Evolutionary conservation across 108 stramenopile species (phyloP).

Genomic region (Schizochytrium sp.): DNA sequence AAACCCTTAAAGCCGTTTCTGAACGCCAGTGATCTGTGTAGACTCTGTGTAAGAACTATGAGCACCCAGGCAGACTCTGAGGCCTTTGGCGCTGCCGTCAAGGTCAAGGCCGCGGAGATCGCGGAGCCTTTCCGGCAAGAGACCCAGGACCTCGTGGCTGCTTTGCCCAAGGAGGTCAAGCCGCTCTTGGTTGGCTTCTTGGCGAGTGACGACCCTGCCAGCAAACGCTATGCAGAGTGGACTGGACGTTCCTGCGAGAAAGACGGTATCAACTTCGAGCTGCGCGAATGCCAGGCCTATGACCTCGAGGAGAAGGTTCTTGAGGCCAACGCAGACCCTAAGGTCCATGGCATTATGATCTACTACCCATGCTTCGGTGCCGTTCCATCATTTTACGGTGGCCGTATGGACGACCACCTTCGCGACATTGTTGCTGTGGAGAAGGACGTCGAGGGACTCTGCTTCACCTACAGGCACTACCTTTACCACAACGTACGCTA

Average conservation of each 20-base stretch:
- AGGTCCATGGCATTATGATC: slow-evolving; percentile 95
- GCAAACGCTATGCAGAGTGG: slow-evolving; percentile 94
- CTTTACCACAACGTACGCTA: slow-evolving; percentile 92
- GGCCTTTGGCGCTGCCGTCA: slow-evolving; percentile 60
- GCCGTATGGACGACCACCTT: slow-evolving; percentile 94
- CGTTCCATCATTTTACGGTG: slow-evolving; percentile 90
- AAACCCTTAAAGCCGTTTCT: too few species aligned
- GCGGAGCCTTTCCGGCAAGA: slow-evolving; percentile 89
- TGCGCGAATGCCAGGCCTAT: slow-evolving; percentile 83
- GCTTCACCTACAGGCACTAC: slow-evolving; percentile 90
- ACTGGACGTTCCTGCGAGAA: slow-evolving; percentile 87
- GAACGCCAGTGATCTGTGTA: too few species aligned
- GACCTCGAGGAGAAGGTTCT: slow-evolving; percentile 88
- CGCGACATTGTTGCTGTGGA: slow-evolving; percentile 88
- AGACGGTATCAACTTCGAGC: slow-evolving; percentile 93
- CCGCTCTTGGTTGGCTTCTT: slow-evolving; percentile 93
- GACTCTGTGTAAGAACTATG: too few species aligned
- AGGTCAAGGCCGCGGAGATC: slow-evolving; percentile 84
- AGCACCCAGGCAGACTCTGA: neutral
- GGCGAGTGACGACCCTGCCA: slow-evolving; percentile 91
- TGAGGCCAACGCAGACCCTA: slow-evolving; percentile 91
- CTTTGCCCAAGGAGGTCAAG: slow-evolving; percentile 81
- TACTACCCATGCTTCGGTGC: slow-evolving; percentile 98
- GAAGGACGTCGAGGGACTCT: slow-evolving; percentile 96
- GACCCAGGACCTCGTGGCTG: slow-evolving; percentile 82